Percentiles rank a stretch among this genome's conserved stretches.
Conservation (phyloP, 2,329 filamentous ascomycete species). For the Microdochium paspali region DNA sequence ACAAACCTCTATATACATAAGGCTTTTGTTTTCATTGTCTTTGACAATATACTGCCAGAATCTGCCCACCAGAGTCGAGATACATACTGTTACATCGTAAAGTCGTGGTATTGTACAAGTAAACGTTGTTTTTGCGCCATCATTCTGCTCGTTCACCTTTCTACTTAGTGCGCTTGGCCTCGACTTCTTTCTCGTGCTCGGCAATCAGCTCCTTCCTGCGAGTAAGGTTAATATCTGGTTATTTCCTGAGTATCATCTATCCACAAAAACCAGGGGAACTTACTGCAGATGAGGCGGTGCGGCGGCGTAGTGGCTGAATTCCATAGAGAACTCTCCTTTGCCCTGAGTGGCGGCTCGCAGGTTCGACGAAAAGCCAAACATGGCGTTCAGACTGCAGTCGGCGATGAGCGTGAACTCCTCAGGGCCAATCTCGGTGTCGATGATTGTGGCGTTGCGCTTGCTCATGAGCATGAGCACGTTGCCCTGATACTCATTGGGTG, state of each 20-base stretch:
- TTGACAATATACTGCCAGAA: too few species aligned
- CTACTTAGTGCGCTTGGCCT: constrained; percentile 46
- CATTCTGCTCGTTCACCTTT: neutral
- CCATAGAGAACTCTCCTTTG: constrained; percentile 98
- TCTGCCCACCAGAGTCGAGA: neutral
- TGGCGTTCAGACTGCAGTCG: constrained; percentile 88
- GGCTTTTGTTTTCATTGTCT: too few species aligned
- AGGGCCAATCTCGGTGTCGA: constrained; percentile 85
- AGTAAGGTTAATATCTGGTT: constrained; percentile 12
- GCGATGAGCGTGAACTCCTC: constrained; percentile 92
- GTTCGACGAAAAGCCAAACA: constrained; percentile 95
- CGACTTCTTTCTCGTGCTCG: constrained; percentile 50
- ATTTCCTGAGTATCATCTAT: constrained; percentile 3
- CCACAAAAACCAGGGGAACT: constrained; percentile 22
- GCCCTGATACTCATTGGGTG: constrained; percentile 95
- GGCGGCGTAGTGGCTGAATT: constrained; percentile 91
- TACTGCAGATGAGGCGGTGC: constrained; percentile 86
- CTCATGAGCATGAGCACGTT: constrained; percentile 91
- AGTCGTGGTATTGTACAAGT: neutral
- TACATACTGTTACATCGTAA: neutral
- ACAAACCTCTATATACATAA: too few species aligned
- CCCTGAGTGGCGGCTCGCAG: constrained; percentile 90
- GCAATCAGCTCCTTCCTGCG: constrained; percentile 47
- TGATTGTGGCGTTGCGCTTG: constrained; percentile 91
- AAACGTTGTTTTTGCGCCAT: neutral